These are phyloP conservation scores for Arctium minus DNA, from an alignment of 129 eudicot species.

Conservation along the genomic window DNA sequence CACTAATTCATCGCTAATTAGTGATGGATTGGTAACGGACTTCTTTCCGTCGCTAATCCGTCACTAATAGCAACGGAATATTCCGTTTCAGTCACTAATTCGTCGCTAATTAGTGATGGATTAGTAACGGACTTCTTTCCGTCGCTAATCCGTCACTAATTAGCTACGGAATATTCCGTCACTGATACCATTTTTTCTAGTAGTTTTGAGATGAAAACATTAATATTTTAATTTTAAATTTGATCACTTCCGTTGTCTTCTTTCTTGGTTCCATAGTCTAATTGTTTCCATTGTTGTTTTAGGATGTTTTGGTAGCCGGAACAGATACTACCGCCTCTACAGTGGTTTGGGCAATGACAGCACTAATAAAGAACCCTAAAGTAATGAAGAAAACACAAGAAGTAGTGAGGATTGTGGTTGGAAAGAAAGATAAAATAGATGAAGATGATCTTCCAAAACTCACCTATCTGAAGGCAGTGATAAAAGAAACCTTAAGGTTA, in stretches of 20 bases:
- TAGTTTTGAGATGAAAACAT: too few species aligned
- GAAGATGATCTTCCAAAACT: slow-evolving; percentile 32
- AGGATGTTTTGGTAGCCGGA: slow-evolving; percentile 33
- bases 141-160: too few species aligned
- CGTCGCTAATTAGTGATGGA: too few species aligned
- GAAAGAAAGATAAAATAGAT: slow-evolving; percentile 17
- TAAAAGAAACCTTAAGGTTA: slow-evolving; percentile 30
- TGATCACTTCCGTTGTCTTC: too few species aligned
- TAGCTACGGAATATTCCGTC: too few species aligned
- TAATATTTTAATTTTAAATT: neutral
- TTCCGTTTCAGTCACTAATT: too few species aligned
- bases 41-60: too few species aligned
- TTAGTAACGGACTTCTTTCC: too few species aligned
- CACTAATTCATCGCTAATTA: too few species aligned
- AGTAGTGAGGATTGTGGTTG: slow-evolving; percentile 15
- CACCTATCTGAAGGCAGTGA: slow-evolving; percentile 24
- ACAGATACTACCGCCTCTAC: slow-evolving; percentile 22
- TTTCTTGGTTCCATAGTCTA: neutral
- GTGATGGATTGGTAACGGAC: too few species aligned
- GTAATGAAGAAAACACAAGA: slow-evolving; percentile 26
- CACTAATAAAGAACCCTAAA: slow-evolving; percentile 17
- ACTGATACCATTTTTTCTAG: too few species aligned
- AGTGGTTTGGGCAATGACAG: slow-evolving; percentile 30
- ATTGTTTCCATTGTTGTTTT: neutral
- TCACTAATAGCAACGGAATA: too few species aligned